These are phyloP conservation scores for Knufia fluminis DNA, from an alignment of 2,329 filamentous ascomycete genomes.

Conservation along the genomic window DNA sequence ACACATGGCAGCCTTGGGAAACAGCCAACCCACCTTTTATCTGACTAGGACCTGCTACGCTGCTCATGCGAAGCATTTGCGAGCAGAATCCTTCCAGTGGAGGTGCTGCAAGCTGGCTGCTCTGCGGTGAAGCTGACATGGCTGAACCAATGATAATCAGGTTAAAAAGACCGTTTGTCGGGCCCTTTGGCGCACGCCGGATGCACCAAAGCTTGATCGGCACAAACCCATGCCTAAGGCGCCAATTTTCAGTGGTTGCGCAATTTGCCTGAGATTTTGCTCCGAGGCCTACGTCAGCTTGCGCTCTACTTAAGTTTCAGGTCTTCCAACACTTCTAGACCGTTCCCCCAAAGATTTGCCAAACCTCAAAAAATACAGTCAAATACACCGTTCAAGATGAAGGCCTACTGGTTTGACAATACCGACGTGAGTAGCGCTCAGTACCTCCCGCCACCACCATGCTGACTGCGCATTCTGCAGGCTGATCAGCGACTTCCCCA, in stretches of 20 bases:
- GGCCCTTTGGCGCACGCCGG: no score
- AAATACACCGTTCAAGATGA: constrained; percentile 42
- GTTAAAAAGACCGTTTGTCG: no score
- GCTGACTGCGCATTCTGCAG: constrained; percentile 36
- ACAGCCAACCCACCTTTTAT: no score
- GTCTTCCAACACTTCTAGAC: not conserved
- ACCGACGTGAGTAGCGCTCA: constrained; percentile 39
- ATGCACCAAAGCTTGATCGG: not conserved
- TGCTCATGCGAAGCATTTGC: no score
- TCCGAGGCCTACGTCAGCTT: constrained; percentile 1
- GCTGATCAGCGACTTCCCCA: constrained; percentile 90
- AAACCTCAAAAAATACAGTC: not conserved
- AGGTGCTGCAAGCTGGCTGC: no score
- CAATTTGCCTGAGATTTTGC: not conserved
- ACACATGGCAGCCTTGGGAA: no score
- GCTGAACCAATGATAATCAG: no score
- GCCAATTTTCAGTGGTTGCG: not conserved
- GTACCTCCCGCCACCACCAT: not conserved
- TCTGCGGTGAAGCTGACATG: no score
- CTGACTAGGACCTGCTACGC: no score
- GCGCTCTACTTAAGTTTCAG: not conserved
- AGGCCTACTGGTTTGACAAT: constrained; percentile 64
- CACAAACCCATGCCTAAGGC: not conserved
- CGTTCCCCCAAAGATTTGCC: not conserved
- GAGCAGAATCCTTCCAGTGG: no score